These are phyloP conservation scores for Aegilops tauschii DNA, from an alignment of 176 grass and related monocot species.

Conservation along the genomic window DNA sequence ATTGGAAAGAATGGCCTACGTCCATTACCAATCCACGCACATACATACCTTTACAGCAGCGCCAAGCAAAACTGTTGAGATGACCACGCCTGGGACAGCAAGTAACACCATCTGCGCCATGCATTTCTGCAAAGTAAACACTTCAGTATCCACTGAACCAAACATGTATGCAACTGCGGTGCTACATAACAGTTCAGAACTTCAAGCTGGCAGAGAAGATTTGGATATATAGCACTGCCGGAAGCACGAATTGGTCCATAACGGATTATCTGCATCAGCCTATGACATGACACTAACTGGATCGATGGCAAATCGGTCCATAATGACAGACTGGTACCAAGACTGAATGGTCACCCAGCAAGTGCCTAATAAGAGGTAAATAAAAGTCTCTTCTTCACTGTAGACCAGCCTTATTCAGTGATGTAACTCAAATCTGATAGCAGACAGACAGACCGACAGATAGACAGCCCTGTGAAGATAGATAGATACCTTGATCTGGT, in stretches of 20 bases:
- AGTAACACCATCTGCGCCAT: constrained; percentile 86
- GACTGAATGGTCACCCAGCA: background rate
- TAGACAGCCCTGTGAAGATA: background rate
- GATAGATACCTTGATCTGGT: constrained; percentile 85
- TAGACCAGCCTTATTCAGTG: background rate
- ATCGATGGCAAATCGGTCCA: background rate
- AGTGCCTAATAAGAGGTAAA: background rate
- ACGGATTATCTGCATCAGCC: too few relatives aligned
- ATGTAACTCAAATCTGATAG: background rate
- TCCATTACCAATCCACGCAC: background rate
- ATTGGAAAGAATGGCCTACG: background rate
- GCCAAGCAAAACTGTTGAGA: constrained; percentile 80
- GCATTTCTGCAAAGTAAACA: constrained; percentile 64
- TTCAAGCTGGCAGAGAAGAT: background rate
- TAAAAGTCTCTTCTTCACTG: background rate
- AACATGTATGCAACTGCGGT: background rate
- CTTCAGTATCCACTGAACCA: background rate
- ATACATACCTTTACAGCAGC: constrained; percentile 56
- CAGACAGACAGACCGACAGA: background rate
- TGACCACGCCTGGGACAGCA: constrained; percentile 81
- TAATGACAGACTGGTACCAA: background rate
- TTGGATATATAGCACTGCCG: background rate
- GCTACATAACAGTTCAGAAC: background rate
- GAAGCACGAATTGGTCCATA: background rate
- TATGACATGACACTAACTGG: background rate